Base-by-base conservation (phyloP, 1,284 basidiomycete genomes). In the Moniliophthora roreri region DNA sequence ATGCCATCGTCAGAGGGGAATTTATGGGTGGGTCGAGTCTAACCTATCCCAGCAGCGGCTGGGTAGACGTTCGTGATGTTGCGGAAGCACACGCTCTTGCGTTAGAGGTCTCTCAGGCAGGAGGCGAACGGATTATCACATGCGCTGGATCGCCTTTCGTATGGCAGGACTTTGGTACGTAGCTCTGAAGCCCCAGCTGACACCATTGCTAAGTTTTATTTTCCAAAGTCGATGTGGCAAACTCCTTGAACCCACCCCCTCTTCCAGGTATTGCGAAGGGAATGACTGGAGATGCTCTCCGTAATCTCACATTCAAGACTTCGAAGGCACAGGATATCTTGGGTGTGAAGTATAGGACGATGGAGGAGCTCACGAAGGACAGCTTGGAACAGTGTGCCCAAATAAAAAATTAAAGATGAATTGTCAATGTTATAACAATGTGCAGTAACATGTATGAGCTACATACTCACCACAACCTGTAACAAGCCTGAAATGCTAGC, bases 21-120 rank as follows among this genome's bases (percentile, higher is more conserved):
- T 41, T 62, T 55, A 5, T 58, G 61, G 10, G 64, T 66, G 15
- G 69, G 69, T 32, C 53, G n/a, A 36, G 20, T 15, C 24, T 51
- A 3, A 34, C 21, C 7, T 21, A 13, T 23, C 50, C 50, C 26
- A 49, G 50, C 6, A 40, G 38, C 39, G 45, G 56, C 24, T 86
- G 73, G 69, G 76, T 85, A 34, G 83, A 87, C 56, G 85, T 87
- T 1, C 74, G 84, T 11, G 84, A 87, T 59, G 70, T 88, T 18
- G 85, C 81, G 0, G 67, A 74, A 5, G 82, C 79, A 0, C 85
- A 89, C 58, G 69, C 78, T 3, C 69, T 75, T 7, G 81, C 85
- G 0, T 69, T 87, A 1, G 70, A 76, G 35, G 74, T 74, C 34
- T 67, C 73, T 3, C 76, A 77, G n/a, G 87, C 87, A 0, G 79